Conservation (phyloP, 2,329 filamentous ascomycete species). For the Nigrograna mackinnonii region DNA sequence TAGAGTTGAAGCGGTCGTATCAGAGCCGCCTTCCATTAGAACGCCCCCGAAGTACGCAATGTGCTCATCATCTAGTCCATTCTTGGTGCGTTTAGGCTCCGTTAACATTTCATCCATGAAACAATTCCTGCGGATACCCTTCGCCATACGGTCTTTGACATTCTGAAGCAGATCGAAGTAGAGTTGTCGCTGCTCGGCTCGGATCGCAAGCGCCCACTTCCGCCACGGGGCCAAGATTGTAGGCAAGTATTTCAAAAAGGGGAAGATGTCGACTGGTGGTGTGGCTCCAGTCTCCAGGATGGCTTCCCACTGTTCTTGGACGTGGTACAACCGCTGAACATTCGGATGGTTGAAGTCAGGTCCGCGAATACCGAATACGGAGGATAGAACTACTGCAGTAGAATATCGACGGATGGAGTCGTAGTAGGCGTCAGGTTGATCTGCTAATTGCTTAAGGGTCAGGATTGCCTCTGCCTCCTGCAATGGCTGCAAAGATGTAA, state of each 20-base stretch:
- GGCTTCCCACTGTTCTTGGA: constrained; percentile 46
- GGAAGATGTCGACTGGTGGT: constrained; percentile 49
- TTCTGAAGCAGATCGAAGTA: constrained; percentile 13
- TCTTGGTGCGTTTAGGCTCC: constrained; percentile 12
- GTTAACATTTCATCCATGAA: constrained; percentile 21
- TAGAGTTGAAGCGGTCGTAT: constrained; percentile 30
- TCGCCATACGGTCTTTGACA: constrained; percentile 12
- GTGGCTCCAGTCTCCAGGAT: constrained; percentile 51
- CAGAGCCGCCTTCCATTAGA: constrained; percentile 12
- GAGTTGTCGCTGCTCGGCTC: constrained; percentile 11
- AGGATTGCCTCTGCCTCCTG: too few species aligned
- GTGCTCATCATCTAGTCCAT: constrained; percentile 13
- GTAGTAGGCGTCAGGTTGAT: too few species aligned
- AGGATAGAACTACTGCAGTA: too few species aligned
- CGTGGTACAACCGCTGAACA: constrained; percentile 42
- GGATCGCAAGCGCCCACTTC: constrained; percentile 12
- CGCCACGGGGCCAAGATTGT: constrained; percentile 19
- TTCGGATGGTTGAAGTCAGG: too few species aligned
- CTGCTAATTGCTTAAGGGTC: too few species aligned
- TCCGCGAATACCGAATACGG: too few species aligned
- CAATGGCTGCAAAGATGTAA: too few species aligned
- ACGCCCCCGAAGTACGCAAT: constrained; percentile 43
- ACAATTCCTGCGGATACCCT: constrained; percentile 7
- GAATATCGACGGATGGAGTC: too few species aligned
- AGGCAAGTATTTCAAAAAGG: constrained; percentile 41